A percentile compares a stretch with the other conserved stretches of the same genome.
phyloP scores from a whole-genome alignment of 139 green algal species.

The Chlorella vulgaris region DNA sequence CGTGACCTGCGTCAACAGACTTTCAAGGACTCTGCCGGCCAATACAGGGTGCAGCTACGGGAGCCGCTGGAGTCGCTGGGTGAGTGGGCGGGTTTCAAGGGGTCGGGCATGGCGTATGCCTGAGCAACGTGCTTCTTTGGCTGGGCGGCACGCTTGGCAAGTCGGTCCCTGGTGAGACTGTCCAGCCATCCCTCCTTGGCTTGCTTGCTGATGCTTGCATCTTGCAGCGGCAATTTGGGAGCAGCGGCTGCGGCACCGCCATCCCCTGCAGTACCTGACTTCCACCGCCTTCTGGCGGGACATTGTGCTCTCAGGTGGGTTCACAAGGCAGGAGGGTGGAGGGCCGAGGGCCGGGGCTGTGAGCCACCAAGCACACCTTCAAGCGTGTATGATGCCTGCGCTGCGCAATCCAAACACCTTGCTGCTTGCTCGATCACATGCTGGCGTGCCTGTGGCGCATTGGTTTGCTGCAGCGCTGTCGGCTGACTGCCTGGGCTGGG shows the following conservation, averaged over 20 bases:
- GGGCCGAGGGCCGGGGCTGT: too few relatives aligned
- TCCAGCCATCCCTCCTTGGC: too few relatives aligned
- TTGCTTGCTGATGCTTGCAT: too few relatives aligned
- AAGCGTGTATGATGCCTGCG: too few relatives aligned
- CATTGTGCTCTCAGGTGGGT: conserved; percentile 51
- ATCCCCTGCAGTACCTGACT: conserved; percentile 92
- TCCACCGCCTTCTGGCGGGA: conserved; percentile 83
- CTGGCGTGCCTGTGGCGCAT: too few relatives aligned
- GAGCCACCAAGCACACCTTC: too few relatives aligned
- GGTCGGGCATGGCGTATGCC: neutral
- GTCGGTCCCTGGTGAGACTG: too few relatives aligned
- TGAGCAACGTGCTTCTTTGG: conserved; percentile 3
- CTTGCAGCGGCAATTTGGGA: conserved; percentile 43
- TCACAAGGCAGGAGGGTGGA: neutral
- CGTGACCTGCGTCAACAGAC: conserved; percentile 17
- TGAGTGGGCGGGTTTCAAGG: neutral
- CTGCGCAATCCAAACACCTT: too few relatives aligned
- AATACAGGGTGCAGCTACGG: conserved; percentile 54
- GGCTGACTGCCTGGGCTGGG: too few relatives aligned
- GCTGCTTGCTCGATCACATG: neutral
- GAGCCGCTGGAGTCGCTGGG: conserved; percentile 42
- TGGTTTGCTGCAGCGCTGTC: too few relatives aligned
- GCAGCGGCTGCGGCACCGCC: conserved; percentile 62
- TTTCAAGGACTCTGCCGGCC: neutral
- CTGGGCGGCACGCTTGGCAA: neutral